Conservation (phyloP, 2,329 filamentous ascomycete species). For the Capronia epimyces region DNA sequence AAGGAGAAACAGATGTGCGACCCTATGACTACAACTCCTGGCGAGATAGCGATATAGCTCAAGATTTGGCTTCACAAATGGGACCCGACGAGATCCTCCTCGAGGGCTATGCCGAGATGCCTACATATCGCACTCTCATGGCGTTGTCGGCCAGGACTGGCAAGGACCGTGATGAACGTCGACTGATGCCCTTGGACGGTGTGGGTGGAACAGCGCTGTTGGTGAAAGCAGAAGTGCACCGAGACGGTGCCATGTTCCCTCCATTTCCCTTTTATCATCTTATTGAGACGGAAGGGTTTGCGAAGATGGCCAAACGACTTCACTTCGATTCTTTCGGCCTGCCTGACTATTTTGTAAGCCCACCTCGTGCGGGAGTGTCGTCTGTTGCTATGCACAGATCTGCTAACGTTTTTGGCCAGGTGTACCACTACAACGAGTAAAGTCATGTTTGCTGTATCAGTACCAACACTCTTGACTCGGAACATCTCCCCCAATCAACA, state of each 20-base stretch:
- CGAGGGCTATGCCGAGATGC: conserved; percentile 88
- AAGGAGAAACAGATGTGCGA: conserved; percentile 64
- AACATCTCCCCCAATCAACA: not conserved
- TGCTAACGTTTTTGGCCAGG: conserved; percentile 17
- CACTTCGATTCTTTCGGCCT: conserved; percentile 83
- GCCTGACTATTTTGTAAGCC: conserved; percentile 86
- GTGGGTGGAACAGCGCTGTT: conserved; percentile 88
- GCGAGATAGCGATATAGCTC: conserved; percentile 79
- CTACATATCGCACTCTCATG: conserved; percentile 89
- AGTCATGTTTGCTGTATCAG: conserved; percentile 1
- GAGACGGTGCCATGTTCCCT: conserved; percentile 97
- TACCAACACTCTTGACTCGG: not conserved
- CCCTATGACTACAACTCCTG: conserved; percentile 98
- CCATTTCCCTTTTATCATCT: conserved; percentile 93
- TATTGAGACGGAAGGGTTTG: conserved; percentile 96
- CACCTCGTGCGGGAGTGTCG: conserved; percentile 12
- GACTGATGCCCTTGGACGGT: conserved; percentile 75
- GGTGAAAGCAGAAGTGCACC: conserved; percentile 93
- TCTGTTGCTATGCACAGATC: not conserved
- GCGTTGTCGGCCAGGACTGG: conserved; percentile 64
- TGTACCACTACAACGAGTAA: conserved; percentile 30
- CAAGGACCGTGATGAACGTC: conserved; percentile 51
- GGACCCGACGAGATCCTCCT: conserved; percentile 85
- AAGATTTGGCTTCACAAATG: conserved; percentile 71
- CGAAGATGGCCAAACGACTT: conserved; percentile 87